Percentiles rank a stretch among this genome's conserved stretches.
Conservation (phyloP, 768 basidiomycete genomes). For the Fomitopsis serialis region DNA sequence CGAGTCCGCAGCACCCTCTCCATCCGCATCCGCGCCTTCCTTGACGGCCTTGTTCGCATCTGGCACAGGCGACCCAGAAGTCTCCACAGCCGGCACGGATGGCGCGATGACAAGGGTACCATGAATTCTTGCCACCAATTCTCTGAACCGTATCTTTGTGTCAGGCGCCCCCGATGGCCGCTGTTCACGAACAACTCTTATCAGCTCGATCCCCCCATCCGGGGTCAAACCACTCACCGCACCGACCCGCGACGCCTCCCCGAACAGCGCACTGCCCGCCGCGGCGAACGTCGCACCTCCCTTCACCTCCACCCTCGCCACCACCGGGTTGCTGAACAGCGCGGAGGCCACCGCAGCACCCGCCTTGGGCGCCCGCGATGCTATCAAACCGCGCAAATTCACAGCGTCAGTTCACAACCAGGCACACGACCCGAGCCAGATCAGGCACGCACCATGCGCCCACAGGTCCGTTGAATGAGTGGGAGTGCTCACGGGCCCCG, state of each 20-base stretch:
- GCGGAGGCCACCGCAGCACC: slow-evolving; percentile 10
- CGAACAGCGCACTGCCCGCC: slow-evolving; percentile 41
- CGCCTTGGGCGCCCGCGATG: not conserved
- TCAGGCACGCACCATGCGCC: slow-evolving; percentile 1
- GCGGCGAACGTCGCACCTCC: slow-evolving; percentile 16
- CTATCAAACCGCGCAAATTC: not conserved
- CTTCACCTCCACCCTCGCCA: not conserved
- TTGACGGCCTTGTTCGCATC: not conserved
- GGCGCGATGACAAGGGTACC: slow-evolving; percentile 58
- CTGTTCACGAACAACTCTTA: not conserved
- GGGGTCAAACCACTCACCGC: not conserved
- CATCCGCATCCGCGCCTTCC: not conserved
- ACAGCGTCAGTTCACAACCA: not conserved
- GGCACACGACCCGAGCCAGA: not conserved
- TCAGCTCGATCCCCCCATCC: not conserved
- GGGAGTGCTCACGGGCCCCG: not conserved
- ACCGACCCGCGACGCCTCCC: slow-evolving; percentile 1
- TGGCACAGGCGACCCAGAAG: slow-evolving; percentile 25
- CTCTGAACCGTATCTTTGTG: slow-evolving; percentile 35
- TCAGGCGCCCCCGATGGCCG: not conserved
- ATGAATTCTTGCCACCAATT: slow-evolving; percentile 63
- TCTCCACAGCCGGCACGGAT: slow-evolving; percentile 26
- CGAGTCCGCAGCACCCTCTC: slow-evolving; percentile 3
- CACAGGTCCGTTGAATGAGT: not conserved
- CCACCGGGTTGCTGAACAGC: slow-evolving; percentile 12